Evolutionary conservation across 208 protist genomes (phyloP).

Genomic region (Leishmania gerbilli): DNA sequence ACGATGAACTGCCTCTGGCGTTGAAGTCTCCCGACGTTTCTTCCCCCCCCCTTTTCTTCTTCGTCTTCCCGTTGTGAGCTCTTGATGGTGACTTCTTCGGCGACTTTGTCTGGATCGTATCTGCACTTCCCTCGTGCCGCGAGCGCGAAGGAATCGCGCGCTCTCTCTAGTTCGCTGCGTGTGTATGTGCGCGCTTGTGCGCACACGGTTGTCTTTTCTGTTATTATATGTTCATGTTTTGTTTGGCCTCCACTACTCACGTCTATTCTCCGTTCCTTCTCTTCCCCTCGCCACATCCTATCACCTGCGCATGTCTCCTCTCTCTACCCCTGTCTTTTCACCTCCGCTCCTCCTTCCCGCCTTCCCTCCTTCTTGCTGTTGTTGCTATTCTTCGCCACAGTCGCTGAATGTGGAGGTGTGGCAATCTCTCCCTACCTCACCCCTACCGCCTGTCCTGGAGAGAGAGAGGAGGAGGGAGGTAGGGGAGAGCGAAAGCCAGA

Average conservation of each 20-base stretch:
- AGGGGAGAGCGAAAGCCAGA: background rate
- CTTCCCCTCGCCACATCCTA: background rate
- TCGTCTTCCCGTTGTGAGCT: background rate
- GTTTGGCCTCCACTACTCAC: background rate
- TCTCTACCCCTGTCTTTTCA: background rate
- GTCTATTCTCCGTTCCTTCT: background rate
- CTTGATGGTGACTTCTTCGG: background rate
- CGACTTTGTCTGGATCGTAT: background rate
- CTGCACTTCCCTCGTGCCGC: background rate
- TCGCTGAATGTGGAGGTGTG: background rate
- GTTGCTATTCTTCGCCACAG: background rate
- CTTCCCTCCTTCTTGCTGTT: background rate
- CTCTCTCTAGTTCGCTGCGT: background rate
- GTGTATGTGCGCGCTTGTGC: background rate
- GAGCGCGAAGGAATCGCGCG: background rate
- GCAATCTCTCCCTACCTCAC: background rate
- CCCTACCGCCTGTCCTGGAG: background rate
- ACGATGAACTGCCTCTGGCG: constrained; percentile 67
- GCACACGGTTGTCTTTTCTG: background rate
- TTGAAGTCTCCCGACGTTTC: constrained; percentile 16
- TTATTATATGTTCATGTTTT: background rate
- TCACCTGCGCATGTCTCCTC: background rate
- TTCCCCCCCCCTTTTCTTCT: background rate
- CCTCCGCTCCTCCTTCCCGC: background rate
- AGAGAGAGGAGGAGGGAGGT: background rate